Evolutionary conservation across 2,329 filamentous ascomycete species (phyloP).

Genomic region (Aspergillus neoniger): DNA sequence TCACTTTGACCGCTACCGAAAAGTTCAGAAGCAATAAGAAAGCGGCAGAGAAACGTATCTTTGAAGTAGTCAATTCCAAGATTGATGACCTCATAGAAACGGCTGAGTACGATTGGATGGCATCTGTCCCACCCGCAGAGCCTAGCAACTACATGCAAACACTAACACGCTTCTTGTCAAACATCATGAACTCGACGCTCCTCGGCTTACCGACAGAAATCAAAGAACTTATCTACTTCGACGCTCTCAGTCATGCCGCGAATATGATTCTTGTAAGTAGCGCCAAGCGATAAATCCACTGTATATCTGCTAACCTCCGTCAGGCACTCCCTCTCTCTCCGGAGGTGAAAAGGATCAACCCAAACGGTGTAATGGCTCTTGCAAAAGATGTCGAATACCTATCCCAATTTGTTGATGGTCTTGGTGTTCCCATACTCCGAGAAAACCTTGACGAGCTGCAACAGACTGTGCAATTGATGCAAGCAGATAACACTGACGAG

Average conservation of each 20-base stretch:
- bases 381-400: conserved; percentile 83
- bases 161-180: conserved; percentile 85
- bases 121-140: conserved; percentile 63
- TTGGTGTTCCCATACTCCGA: conserved; percentile 84
- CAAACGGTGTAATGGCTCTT: conserved; percentile 77
- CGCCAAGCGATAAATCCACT: not conserved
- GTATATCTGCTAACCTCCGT: conserved; percentile 20
- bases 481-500: conserved; percentile 86
- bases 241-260: conserved; percentile 87
- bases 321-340: conserved; percentile 74
- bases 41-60: conserved; percentile 94
- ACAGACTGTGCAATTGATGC: conserved; percentile 87
- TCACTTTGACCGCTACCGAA: conserved; percentile 79
- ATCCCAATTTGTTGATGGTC: conserved; percentile 78
- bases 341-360: conserved; percentile 82
- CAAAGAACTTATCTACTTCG: conserved; percentile 97
- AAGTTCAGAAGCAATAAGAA: conserved; percentile 90
- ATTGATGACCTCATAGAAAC: conserved; percentile 97
- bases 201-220: conserved; percentile 92
- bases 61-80: conserved; percentile 97
- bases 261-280: conserved; percentile 73
- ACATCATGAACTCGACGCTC: conserved; percentile 94
- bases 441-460: conserved; percentile 90
- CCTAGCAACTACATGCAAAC: conserved; percentile 96
- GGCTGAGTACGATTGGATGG: conserved; percentile 90